These are phyloP conservation scores for Blastomyces silverae DNA, from an alignment of 2,329 filamentous ascomycete genomes.

Conservation along the genomic window DNA sequence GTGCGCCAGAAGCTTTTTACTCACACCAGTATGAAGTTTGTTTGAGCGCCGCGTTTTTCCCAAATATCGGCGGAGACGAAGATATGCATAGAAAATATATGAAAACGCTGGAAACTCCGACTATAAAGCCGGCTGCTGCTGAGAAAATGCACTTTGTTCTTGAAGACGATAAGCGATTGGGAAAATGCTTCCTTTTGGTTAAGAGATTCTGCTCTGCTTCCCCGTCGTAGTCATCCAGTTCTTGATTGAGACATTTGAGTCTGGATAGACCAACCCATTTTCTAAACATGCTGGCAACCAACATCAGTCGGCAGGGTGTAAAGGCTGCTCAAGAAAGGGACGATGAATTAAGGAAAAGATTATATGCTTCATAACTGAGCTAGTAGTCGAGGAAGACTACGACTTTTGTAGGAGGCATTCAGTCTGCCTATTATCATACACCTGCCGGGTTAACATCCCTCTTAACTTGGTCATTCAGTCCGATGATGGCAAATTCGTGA, in stretches of 20 bases:
- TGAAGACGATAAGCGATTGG: neutral
- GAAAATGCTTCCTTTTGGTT: neutral
- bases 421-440: neutral
- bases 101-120: neutral
- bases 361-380: neutral
- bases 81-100: neutral
- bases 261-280: neutral
- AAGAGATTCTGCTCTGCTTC: conserved; percentile 1
- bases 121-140: neutral
- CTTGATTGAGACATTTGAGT: neutral
- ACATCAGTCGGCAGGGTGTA: neutral
- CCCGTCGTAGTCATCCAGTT: neutral
- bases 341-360: neutral
- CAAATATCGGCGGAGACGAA: neutral
- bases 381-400: neutral
- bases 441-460: neutral
- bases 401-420: neutral
- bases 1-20: neutral
- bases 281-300: conserved; percentile 6
- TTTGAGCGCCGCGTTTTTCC: conserved; percentile 13
- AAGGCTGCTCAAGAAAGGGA: neutral
- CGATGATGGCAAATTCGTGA: neutral
- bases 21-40: conserved; percentile 16
- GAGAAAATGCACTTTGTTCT: conserved; percentile 1
- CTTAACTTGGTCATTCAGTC: neutral